Base-by-base conservation (phyloP, 768 basidiomycete species). In the Pleurotus citrinopileatus region DNA sequence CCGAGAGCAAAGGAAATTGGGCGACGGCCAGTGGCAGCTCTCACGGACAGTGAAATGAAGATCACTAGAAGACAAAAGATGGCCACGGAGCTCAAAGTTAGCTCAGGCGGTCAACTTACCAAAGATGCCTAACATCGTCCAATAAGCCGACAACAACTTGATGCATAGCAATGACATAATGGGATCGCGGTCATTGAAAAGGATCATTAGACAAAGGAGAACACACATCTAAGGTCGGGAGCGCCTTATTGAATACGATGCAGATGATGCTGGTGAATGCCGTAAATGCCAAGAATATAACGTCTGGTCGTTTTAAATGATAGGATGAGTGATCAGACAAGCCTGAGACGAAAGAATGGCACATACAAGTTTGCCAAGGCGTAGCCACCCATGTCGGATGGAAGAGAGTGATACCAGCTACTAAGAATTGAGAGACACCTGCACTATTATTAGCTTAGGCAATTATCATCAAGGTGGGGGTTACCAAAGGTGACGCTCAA, bases 401-500 rank as follows among this genome's bases (percentile, higher is more conserved):
- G 55, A 74, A 86, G 26, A 87, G 81, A 0, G 76, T 74, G 1
- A 70, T 76, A 2, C 82, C 84, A 3, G 85, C 83, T 1, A 87
- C 74, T 19, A 85, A 58, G 13, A 87, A 67, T 53, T 86, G 82
- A 4, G 79, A 77, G 6, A 82, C 82, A 38, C 82, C 84, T 51
- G 43, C 27, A 37, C 28, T 25, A 52, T 10, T 19, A 29, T 32
- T 40, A 29, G 19, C 12, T 19, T 34, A 34, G 17, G 12, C 17
- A 19, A n/a, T 27, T 28, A 26, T 0, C 27, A 32, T 19, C n/a
- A n/a, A n/a, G n/a, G n/a, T n/a, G 54, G 26, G 51, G 55, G 68
- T 44, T 65, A 82, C 82, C 48, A 60, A 87, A 87, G 3, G 79
- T 82, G 4, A 84, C 84, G 8, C 83, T 84, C 32, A 86, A 61